A percentile compares a stretch with the other conserved stretches of the same genome.
phyloP scores from a whole-genome alignment of 345 rosid species.

The Dipteronia dyeriana region DNA sequence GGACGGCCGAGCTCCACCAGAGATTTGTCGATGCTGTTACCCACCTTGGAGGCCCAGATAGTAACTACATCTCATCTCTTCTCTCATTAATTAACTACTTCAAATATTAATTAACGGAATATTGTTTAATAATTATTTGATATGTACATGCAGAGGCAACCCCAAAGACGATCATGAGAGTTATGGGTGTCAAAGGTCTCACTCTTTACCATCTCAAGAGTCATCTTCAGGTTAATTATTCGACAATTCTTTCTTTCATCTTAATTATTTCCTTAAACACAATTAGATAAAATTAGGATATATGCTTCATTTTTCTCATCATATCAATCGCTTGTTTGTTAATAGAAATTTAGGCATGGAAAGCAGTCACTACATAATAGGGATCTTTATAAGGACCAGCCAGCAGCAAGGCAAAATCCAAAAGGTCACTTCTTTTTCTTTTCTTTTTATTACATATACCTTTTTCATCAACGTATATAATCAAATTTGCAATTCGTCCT shows the following conservation, averaged over 20 bases:
- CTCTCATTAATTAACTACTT: too few species aligned
- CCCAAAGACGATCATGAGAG: conserved; percentile 37
- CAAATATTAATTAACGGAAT: too few species aligned
- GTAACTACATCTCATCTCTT: neutral
- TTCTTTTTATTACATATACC: too few species aligned
- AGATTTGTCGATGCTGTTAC: conserved; percentile 36
- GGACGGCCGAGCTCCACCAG: conserved; percentile 39
- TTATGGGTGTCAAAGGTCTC: conserved; percentile 43
- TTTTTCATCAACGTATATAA: too few species aligned
- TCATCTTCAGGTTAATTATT: conserved; percentile 36
- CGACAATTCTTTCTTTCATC: too few species aligned
- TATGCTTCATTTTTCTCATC: neutral
- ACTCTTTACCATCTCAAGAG: conserved; percentile 43
- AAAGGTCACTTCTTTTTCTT: neutral
- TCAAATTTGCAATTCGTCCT: neutral
- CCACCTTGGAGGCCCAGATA: conserved; percentile 43
- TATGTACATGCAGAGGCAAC: conserved; percentile 33
- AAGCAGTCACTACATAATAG: conserved; percentile 25
- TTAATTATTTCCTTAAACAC: too few species aligned
- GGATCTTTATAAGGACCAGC: conserved; percentile 15
- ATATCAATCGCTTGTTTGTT: too few species aligned
- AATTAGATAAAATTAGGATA: neutral
- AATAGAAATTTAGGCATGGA: conserved; percentile 36
- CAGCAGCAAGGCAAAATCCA: neutral
- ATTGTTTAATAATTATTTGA: too few species aligned